Evolutionary conservation across 352 stramenopile species (phyloP).

Genomic region (Saprolegnia diclina): DNA sequence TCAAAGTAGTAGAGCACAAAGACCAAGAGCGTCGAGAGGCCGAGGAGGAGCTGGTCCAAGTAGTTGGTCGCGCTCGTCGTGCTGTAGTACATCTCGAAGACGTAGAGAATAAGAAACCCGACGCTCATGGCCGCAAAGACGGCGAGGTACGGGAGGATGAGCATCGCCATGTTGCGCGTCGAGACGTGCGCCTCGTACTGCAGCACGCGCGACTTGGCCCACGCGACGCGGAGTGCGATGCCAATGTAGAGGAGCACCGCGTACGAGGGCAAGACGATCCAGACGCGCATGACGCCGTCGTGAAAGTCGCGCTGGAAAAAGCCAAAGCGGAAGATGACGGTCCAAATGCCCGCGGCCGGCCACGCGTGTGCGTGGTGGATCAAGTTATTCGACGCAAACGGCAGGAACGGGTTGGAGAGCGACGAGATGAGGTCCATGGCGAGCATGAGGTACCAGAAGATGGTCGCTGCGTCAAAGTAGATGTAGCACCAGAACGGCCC

Average conservation of each 20-base stretch:
- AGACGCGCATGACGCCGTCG: constrained; percentile 40
- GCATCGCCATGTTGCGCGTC: constrained; percentile 72
- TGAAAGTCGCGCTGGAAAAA: constrained; percentile 37
- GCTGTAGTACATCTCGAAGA: constrained; percentile 38
- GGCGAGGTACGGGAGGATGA: constrained; percentile 71
- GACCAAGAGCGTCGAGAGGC: constrained; percentile 56
- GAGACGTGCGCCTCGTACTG: constrained; percentile 68
- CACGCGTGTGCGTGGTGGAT: constrained; percentile 82
- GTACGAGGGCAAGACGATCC: constrained; percentile 54
- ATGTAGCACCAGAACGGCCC: constrained; percentile 66
- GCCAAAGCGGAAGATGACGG: constrained; percentile 61
- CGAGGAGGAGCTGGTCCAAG: constrained; percentile 60
- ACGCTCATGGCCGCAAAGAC: constrained; percentile 55
- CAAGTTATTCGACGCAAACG: constrained; percentile 80
- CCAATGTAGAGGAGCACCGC: constrained; percentile 63
- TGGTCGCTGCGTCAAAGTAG: constrained; percentile 72
- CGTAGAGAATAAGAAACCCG: constrained; percentile 49
- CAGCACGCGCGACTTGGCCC: constrained; percentile 60
- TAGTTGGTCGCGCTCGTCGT: constrained; percentile 45
- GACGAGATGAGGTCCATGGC: constrained; percentile 83
- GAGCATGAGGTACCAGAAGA: constrained; percentile 83
- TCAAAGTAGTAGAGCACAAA: constrained; percentile 79
- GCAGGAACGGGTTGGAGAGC: constrained; percentile 80
- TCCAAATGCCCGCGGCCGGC: constrained; percentile 60
- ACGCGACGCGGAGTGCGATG: constrained; percentile 47